Evolutionary conservation across 2,329 filamentous ascomycete species (phyloP), one percentile per base, ranked within the genome.

Genomic region (Graphilbum sp.): DNA sequence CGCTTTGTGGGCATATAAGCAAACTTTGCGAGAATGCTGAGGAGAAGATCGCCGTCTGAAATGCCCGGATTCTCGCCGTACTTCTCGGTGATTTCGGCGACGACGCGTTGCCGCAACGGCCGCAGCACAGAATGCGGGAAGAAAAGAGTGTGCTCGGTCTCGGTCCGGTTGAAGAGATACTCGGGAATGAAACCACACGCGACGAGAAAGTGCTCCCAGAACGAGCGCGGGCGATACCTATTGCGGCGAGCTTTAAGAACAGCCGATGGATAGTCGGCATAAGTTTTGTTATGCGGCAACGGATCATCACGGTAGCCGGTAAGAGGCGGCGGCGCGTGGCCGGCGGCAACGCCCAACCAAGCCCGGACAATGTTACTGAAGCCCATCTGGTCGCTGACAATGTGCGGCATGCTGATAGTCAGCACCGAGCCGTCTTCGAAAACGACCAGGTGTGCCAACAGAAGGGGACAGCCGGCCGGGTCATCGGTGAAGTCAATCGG

Each of bases 371-470:
- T 8, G 18, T 13, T 36, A 4, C 20, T 15, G 15, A 32, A 25
- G 40, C 40, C 40, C 4, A 41, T 27, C 36, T 41, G 40, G 34
- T 41, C 40, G 13, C 36, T 36, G 3, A 41, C 16, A 5, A 36
- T 8, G 19, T 41, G 40, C 6, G 40, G 40, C 3, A 30, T 13
- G 36, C 40, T 41, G 13, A 34, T 18, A 18, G 36, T 30, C 8
- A 41, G n/a, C n/a, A 41, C 36, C 11, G 32, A 36, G 5, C 29
- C 36, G 15, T 41, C 40, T 3, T 32, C 19, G 17, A 36, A 38
- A 9, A 31, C 16, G 2, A 33, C 17, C 11, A 41, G 4, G 21
- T 41, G 40, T 4, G 35, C 9, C 5, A 33, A 31, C 15, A 41
- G 34, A n/a, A 41, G 20, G 16, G 40, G 40, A 9, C 36, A 11